Evolutionary conservation across 257 asterid species (phyloP).

Genomic region (Solanum pennellii): DNA sequence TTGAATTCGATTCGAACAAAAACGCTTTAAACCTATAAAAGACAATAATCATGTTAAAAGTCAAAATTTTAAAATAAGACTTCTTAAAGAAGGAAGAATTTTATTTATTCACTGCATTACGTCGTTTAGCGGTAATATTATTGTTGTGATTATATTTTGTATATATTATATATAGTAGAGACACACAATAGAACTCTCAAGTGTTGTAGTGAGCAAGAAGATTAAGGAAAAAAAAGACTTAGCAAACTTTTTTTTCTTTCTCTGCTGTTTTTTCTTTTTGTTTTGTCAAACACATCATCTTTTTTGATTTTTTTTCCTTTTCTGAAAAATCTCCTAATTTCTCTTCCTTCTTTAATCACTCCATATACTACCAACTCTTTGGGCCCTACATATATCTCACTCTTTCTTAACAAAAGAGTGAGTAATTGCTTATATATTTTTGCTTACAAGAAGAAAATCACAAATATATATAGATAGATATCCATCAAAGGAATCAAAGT

Average conservation of each 20-base stretch:
- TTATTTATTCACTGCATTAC: accelerated
- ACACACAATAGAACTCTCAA: neutral
- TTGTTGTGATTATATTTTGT: neutral
- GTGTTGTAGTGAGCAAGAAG: neutral
- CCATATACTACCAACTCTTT: neutral
- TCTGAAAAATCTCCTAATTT: neutral
- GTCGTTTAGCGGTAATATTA: neutral
- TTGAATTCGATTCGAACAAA: too few species aligned
- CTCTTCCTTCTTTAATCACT: neutral
- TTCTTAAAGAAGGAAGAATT: neutral
- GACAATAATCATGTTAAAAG: too few species aligned
- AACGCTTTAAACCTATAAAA: too few species aligned
- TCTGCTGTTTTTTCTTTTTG: neutral
- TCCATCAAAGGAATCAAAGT: neutral
- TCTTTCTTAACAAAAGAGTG: neutral
- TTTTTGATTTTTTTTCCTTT: neutral
- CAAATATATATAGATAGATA: neutral
- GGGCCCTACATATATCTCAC: neutral
- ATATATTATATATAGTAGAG: neutral
- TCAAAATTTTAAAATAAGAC: neutral
- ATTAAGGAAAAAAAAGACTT: neutral
- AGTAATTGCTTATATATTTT: neutral
- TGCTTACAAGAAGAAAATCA: neutral
- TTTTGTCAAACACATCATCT: neutral
- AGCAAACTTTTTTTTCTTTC: neutral